Base-by-base conservation (phyloP, 2,329 filamentous ascomycete genomes). In the Esteya vermicola region DNA sequence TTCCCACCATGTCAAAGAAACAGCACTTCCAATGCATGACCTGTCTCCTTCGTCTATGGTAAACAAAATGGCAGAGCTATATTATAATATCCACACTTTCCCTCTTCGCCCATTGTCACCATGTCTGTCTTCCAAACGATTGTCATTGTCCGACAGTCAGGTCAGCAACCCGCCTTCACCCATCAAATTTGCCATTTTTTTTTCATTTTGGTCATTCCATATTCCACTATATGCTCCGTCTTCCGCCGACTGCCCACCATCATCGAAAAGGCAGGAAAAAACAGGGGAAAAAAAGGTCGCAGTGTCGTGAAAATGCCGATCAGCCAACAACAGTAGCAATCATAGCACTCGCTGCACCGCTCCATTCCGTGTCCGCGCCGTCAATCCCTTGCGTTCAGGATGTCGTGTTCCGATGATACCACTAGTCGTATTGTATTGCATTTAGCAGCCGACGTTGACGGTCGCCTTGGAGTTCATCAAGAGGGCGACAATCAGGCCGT, bases 391-490 rank as follows among this genome's bases (percentile, higher is more conserved):
- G 22, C 16, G 25, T 23, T 25, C n/a, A 28, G 20, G 16, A 16
- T 30, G 13, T 18, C 9, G 10, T n/a, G 12, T 9, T 4, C 33
- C 33, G 33, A 37, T 19, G 4, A 13, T n/a, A 22, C 19, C 33
- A 23, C 16, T 27, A 27, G 9, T n/a, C 22, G 18, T 4, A 40
- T 33, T 42, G 33, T 10, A 9, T 9, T 6, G 12, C 16, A 46
- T 50, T 66, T 75, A 76, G 64, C 81, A 86, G 45, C 51, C 58
- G 52, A 70, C 71, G 54, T 78, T 73, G 52, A 76, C 64, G 45
- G 64, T 65, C 30, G 81, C 83, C 71, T 91, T 93, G 44, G 91
- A 93, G 83, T 96, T 98, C 93, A 98, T 98, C 59, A 98, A 79
- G 58, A 98, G 82, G 49, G 91, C 91, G 52, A 98, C 91, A 62